Conservation (phyloP, 768 basidiomycete genomes). For the Leccinum longicurvipes region DNA sequence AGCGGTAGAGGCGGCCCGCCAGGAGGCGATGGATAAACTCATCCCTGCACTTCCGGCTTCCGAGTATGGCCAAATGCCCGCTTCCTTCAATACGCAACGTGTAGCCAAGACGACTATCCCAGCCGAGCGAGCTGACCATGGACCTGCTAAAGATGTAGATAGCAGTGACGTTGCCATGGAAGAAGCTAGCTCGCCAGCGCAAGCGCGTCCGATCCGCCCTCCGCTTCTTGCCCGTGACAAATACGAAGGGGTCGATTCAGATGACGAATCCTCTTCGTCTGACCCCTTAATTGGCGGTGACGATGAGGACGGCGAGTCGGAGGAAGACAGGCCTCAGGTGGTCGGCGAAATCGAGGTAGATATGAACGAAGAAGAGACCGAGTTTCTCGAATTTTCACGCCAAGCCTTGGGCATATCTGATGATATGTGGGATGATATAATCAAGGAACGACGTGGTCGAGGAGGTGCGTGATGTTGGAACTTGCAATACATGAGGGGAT, state of each 20-base stretch:
- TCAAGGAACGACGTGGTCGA: constrained; percentile 69
- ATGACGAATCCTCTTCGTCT: constrained; percentile 79
- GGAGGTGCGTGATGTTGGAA: constrained; percentile 61
- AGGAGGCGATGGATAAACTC: constrained; percentile 72
- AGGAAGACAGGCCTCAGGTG: constrained; percentile 80
- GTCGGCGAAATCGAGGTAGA: constrained; percentile 84
- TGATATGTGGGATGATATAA: constrained; percentile 85
- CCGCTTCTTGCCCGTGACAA: constrained; percentile 79
- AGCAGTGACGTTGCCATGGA: constrained; percentile 2
- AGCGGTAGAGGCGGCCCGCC: constrained; percentile 40
- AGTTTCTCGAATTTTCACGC: constrained; percentile 92
- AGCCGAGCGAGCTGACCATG: constrained; percentile 37
- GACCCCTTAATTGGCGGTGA: constrained; percentile 37
- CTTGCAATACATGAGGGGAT: background rate
- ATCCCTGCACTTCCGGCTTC: constrained; percentile 75
- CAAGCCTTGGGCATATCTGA: constrained; percentile 87
- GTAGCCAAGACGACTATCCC: constrained; percentile 47
- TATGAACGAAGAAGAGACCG: constrained; percentile 91
- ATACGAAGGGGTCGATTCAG: constrained; percentile 92
- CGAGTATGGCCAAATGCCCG: constrained; percentile 88
- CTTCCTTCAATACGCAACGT: constrained; percentile 72
- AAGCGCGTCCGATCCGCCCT: constrained; percentile 54
- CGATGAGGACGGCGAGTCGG: constrained; percentile 56
- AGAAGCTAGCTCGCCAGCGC: constrained; percentile 17
- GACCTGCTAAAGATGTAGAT: constrained; percentile 4